Evolutionary conservation across 306 rosid genomes (phyloP).

Genomic region (Chamaecrista fasciculata): DNA sequence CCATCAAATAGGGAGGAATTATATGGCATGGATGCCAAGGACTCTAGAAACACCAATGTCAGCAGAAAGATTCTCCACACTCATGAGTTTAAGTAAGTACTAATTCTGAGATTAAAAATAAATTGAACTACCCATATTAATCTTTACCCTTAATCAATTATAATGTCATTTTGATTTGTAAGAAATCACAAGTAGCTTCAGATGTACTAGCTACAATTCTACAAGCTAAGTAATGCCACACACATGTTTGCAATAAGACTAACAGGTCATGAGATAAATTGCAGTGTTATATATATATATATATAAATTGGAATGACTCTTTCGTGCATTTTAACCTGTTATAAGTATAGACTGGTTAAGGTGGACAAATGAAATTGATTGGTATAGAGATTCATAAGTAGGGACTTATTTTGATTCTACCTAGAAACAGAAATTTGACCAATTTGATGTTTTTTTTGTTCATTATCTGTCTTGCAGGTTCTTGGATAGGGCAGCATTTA

Average conservation of each 20-base stretch:
- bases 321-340: no score
- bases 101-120: neutral
- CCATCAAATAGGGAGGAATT: slow-evolving; percentile 36
- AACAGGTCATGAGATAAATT: no score
- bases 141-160: no score
- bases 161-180: no score
- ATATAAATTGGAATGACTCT: no score
- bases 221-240: no score
- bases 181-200: no score
- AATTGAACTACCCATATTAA: neutral
- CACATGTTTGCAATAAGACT: no score
- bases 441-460: neutral
- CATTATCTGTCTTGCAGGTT: slow-evolving; percentile 30
- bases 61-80: slow-evolving; percentile 57
- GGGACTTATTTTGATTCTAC: neutral
- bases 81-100: slow-evolving; percentile 49
- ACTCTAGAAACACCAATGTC: slow-evolving; percentile 47
- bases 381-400: neutral
- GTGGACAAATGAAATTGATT: no score
- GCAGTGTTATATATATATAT: no score
- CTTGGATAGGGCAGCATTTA: slow-evolving; percentile 42
- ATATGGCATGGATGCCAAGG: slow-evolving; percentile 40
- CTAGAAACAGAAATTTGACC: neutral
- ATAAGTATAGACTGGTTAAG: no score
- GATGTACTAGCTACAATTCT: no score